phyloP scores from a whole-genome alignment of 2,329 filamentous ascomycete genomes.

The Aspergillus hiratsukae region DNA sequence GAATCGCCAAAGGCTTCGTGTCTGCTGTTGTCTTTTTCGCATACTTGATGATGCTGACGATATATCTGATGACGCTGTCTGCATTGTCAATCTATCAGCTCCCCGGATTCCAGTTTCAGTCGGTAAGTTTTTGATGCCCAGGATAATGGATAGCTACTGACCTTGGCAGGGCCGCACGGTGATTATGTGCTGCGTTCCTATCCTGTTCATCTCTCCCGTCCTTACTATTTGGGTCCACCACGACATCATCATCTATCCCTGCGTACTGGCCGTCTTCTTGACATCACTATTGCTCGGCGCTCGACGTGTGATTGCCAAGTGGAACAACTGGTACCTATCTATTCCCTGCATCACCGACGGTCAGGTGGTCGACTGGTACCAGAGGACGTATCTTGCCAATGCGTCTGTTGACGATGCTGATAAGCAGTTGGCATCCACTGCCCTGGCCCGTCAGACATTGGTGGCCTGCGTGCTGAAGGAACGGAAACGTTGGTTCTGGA shows the following conservation, averaged over 20 bases:
- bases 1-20: conserved; percentile 40
- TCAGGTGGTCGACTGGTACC: conserved; percentile 39
- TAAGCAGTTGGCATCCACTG: conserved; percentile 11
- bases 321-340: conserved; percentile 53
- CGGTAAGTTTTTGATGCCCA: conserved; percentile 26
- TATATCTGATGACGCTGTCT: conserved; percentile 56
- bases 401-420: conserved; percentile 28
- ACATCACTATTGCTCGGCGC: conserved; percentile 49
- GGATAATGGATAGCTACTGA: neutral
- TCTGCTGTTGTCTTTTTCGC: conserved; percentile 55
- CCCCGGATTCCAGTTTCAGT: conserved; percentile 51
- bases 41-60: conserved; percentile 55
- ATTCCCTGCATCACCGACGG: conserved; percentile 37
- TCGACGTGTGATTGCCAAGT: conserved; percentile 52
- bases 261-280: conserved; percentile 52
- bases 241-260: conserved; percentile 55
- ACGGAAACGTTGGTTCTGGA: conserved; percentile 38
- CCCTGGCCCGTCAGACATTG: conserved; percentile 38
- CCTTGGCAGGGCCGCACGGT: conserved; percentile 41
- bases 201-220: conserved; percentile 54
- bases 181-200: conserved; percentile 53
- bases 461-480: conserved; percentile 43
- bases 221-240: conserved; percentile 51
- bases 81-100: conserved; percentile 48
- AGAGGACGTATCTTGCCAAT: neutral